Evolutionary conservation across 805 yeast species (phyloP).

Genomic region (Crinitomyces ghanaensis): DNA sequence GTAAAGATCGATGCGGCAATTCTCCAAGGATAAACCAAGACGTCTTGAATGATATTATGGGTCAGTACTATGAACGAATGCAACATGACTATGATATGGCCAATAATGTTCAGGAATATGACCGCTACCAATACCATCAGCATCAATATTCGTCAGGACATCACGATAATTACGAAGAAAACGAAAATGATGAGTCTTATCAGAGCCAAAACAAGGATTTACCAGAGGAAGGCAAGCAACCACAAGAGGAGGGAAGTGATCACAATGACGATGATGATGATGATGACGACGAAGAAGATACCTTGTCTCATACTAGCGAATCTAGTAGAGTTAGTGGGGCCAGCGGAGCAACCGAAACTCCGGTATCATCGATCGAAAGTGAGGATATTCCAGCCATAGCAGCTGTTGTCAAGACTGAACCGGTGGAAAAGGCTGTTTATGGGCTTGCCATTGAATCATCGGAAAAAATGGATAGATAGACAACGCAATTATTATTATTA

Average conservation of each 20-base stretch:
- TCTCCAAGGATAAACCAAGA: constrained; percentile 65
- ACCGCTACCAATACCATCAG: not conserved
- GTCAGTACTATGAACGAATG: no score
- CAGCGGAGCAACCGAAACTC: not conserved
- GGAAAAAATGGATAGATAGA: no score
- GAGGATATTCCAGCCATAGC: not conserved
- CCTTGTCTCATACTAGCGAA: no score
- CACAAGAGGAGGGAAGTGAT: constrained; percentile 1
- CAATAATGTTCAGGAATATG: no score
- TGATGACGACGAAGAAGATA: not conserved
- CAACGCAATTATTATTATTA: no score
- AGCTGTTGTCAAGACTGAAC: constrained; percentile 3
- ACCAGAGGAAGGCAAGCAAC: no score
- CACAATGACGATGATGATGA: constrained; percentile 3
- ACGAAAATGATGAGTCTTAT: not conserved
- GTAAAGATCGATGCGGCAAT: constrained; percentile 92
- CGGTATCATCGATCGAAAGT: not conserved
- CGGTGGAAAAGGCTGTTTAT: constrained; percentile 2
- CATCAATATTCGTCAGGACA: not conserved
- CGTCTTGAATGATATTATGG: no score
- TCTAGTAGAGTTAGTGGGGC: no score
- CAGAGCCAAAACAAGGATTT: not conserved
- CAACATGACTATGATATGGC: no score
- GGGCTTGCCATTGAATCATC: constrained; percentile 7
- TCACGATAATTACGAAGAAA: not conserved